Evolutionary conservation across 176 grass and related monocot species (phyloP), one percentile per base, ranked within the genome.

Genomic region (Cocos nucifera): DNA sequence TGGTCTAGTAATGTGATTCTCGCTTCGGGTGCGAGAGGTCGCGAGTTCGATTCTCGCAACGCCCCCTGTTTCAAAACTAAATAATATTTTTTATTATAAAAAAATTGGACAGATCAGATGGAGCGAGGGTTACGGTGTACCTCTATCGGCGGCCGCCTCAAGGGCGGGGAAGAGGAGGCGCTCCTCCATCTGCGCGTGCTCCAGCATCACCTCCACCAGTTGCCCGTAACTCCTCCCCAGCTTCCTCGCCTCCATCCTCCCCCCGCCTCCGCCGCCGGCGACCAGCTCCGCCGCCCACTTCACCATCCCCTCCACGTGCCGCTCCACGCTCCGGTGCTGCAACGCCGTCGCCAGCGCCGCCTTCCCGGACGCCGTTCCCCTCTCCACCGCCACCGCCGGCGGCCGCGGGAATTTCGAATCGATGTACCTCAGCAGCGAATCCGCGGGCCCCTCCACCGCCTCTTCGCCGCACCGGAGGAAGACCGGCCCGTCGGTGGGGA

Each of bases 161-260:
- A 98, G 69, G 17, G 70, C 79, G 54, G 88, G 94, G 68, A 98
- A 98, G 49, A 98, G 58, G 28, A 98, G 66, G 23, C 64, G 81
- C 74, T 98, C 94, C 76, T 98, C 94, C 87, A 98, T 98, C 85
- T 84, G 86, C 9, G 94, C 87, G 73, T 98, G 94, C 77, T 98
- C 94, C 66, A 98, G 76, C 85, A 98, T 85, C 66, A 98, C 79
- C 73, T 98, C 94, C 81, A 83, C 78, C 7, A 78, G 70, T 27
- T 89, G 78, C 8, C 82, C 88, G 51, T 93, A 98, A 81, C 84
- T 85, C 65, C 73, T 75, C 9, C 79, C 79, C 2, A 98, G 49
- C 35, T 81, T 71, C 79, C 88, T 80, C n/a, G 82, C 82, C 76
- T 98, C 88, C 3, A 77, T 72, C 5, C n/a, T 84, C 56, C 58